phyloP scores from a whole-genome alignment of 306 rosid species.

The Cicer arietinum region DNA sequence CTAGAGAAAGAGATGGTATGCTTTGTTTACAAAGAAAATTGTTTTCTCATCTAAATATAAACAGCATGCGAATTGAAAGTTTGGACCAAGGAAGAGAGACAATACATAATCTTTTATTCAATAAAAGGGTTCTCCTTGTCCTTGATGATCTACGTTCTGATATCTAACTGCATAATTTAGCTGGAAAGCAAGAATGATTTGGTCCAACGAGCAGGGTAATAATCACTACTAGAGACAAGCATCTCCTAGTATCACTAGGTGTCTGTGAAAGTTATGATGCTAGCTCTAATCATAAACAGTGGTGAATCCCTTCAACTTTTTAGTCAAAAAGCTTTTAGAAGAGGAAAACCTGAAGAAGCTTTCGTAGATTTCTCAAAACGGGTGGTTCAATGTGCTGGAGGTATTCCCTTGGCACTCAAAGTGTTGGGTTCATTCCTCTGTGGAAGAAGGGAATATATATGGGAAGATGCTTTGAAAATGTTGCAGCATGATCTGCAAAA shows the following conservation, averaged over 20 bases:
- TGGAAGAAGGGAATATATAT: too few relatives aligned
- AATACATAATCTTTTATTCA: background rate
- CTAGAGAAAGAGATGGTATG: conserved; percentile 10
- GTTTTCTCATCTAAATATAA: conserved; percentile 9
- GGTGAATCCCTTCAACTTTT: too few relatives aligned
- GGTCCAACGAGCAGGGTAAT: conserved; percentile 15
- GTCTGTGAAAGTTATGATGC: background rate
- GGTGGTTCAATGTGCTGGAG: too few relatives aligned
- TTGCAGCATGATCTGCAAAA: too few relatives aligned
- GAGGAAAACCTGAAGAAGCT: too few relatives aligned
- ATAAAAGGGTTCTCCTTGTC: conserved; percentile 1
- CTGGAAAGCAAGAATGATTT: conserved; percentile 8
- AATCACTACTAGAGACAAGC: background rate
- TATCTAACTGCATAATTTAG: background rate
- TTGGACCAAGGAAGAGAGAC: background rate
- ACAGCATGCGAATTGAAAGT: background rate
- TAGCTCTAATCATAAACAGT: too few relatives aligned
- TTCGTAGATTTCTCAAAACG: too few relatives aligned
- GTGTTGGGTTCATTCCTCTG: too few relatives aligned
- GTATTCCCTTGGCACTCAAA: too few relatives aligned
- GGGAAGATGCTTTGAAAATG: too few relatives aligned
- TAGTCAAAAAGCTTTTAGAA: too few relatives aligned
- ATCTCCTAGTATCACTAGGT: background rate
- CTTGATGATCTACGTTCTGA: background rate
- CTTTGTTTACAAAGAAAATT: conserved; percentile 8